A percentile compares a stretch with the other conserved stretches of the same genome.
phyloP scores from a whole-genome alignment of 805 yeast genomes.

The Torulaspora franciscae region DNA sequence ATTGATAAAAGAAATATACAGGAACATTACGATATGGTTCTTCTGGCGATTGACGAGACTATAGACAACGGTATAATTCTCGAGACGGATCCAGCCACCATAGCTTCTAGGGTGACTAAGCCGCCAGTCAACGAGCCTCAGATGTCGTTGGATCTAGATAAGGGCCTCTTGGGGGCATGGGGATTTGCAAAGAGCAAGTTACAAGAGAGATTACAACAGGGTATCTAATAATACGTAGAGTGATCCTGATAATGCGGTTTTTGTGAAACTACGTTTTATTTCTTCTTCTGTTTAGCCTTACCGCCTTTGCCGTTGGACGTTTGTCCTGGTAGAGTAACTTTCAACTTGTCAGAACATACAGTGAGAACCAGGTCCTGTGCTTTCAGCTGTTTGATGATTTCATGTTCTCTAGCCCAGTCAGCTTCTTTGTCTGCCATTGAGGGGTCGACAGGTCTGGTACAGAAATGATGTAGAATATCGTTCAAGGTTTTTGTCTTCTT shows the following conservation, averaged over 20 bases:
- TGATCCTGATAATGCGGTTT: not conserved
- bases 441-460: constrained; percentile 44
- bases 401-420: constrained; percentile 71
- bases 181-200: constrained; percentile 78
- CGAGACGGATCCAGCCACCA: constrained; percentile 81
- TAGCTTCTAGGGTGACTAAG: constrained; percentile 86
- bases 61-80: constrained; percentile 90
- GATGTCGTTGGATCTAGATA: constrained; percentile 63
- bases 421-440: constrained; percentile 42
- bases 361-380: constrained; percentile 62
- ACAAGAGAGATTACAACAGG: constrained; percentile 48
- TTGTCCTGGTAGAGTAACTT: constrained; percentile 53
- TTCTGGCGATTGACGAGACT: constrained; percentile 85
- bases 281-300: constrained; percentile 22
- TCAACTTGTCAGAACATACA: constrained; percentile 68
- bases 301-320: constrained; percentile 29
- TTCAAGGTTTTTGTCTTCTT: constrained; percentile 84
- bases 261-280: constrained; percentile 4
- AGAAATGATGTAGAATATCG: constrained; percentile 60
- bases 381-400: constrained; percentile 50
- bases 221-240: constrained; percentile 26
- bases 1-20: constrained; percentile 74
- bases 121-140: constrained; percentile 68
- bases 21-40: constrained; percentile 80
- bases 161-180: constrained; percentile 77